These are phyloP conservation scores for Marasmius tenuissimus DNA, from an alignment of 1,284 basidiomycete species.

Conservation along the genomic window DNA sequence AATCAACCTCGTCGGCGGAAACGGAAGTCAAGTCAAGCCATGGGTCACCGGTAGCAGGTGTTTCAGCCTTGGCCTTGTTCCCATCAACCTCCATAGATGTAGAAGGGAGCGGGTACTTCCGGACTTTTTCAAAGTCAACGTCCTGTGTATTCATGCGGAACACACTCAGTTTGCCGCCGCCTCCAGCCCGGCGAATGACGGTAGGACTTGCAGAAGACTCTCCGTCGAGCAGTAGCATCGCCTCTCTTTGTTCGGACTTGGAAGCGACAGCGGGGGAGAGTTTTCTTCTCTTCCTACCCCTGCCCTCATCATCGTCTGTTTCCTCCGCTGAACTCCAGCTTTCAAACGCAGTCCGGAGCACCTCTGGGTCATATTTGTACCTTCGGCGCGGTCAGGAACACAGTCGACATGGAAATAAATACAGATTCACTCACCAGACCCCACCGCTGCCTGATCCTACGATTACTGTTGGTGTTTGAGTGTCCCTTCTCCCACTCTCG, in stretches of 20 bases:
- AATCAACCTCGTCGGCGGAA: neutral
- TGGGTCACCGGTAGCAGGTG: neutral
- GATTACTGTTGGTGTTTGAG: neutral
- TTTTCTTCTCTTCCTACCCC: neutral
- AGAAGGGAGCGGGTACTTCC: neutral
- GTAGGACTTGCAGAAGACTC: neutral
- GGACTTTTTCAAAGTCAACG: neutral
- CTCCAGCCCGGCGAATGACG: neutral
- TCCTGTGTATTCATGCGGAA: neutral
- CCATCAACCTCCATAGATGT: neutral
- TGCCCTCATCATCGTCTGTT: neutral
- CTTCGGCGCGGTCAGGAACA: slow-evolving; percentile 27
- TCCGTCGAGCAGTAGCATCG: neutral
- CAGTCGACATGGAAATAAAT: neutral
- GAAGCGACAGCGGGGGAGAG: neutral
- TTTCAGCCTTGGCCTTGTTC: neutral
- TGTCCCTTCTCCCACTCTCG: neutral
- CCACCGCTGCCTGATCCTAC: neutral
- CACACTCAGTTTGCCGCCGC: neutral
- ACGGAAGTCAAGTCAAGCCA: neutral
- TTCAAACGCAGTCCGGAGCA: slow-evolving; percentile 41
- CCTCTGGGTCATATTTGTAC: slow-evolving; percentile 57
- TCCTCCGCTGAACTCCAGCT: slow-evolving; percentile 33
- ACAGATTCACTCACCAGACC: neutral
- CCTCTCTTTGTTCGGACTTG: neutral